Percentiles rank a stretch among this genome's conserved stretches.
These are phyloP conservation scores for Hyphopichia pseudoburtonii DNA, from an alignment of 1,139 yeast species.

Conservation along the genomic window DNA sequence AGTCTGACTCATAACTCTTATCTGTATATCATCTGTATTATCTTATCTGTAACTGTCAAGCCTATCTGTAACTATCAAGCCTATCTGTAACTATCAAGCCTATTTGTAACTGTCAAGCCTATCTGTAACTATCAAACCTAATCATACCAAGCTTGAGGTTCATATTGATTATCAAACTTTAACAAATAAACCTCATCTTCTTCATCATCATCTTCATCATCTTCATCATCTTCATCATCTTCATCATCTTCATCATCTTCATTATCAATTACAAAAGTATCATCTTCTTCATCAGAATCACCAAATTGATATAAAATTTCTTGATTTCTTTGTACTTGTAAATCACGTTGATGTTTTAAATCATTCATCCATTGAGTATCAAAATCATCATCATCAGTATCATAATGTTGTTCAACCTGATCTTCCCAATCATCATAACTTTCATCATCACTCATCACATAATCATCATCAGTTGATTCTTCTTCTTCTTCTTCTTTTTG, in stretches of 20 bases:
- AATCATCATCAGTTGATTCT: constrained; percentile 15
- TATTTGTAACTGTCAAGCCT: too few relatives aligned
- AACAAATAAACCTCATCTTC: constrained; percentile 1
- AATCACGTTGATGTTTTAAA: too few relatives aligned
- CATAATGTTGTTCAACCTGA: constrained; percentile 17
- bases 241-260: constrained; percentile 17
- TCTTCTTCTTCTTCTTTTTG: constrained; percentile 16
- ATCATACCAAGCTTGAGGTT: constrained; percentile 4
- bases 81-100: too few relatives aligned
- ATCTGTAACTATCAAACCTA: too few relatives aligned
- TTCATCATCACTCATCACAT: constrained; percentile 9
- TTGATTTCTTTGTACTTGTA: too few relatives aligned
- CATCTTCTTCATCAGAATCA: constrained; percentile 27
- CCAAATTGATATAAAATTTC: constrained; percentile 13
- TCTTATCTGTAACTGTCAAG: too few relatives aligned
- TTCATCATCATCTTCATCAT: constrained; percentile 2
- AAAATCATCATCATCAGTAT: constrained; percentile 13
- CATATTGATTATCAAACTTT: constrained; percentile 1
- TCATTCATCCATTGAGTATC: constrained; percentile 13
- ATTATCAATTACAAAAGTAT: constrained; percentile 22
- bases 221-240: constrained; percentile 29
- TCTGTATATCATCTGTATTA: too few relatives aligned
- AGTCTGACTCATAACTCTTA: too few relatives aligned
- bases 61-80: too few relatives aligned
- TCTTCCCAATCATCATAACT: constrained; percentile 24